Base-by-base conservation (phyloP, 1,139 yeast species). In the Kodamaea sp. region DNA sequence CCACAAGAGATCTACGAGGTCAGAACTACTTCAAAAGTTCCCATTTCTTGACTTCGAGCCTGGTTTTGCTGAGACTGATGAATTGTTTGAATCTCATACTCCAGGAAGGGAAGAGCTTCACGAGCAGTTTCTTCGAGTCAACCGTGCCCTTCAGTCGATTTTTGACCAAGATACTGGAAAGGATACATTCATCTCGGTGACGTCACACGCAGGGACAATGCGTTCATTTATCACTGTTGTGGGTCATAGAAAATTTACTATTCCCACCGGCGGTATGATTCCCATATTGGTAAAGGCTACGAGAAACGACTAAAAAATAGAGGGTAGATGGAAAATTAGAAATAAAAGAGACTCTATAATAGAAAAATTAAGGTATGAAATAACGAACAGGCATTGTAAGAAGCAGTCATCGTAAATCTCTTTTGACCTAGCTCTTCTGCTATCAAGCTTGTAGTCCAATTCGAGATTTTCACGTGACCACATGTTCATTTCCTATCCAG, bases 221-320 rank as follows among this genome's bases (percentile, higher is more conserved):
- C 57, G 80, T 39, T 65, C 77, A 21, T 62, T 79, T 24, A 57
- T 80, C 8, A 63, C 73, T 19, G 84, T 73, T 1, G 50, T 73
- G 22, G 70, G 70, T 2, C 86, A 80, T 50, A 59, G 83, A 35
- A 60, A 61, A 28, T 80, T 77, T 49, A 66, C 78, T 12, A 66
- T 80, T 28, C 70, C 77, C 10, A 78, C 86, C 0, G 87, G 86
- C 0, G 86, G 84, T 4, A 76, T 80, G 78, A 69, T 80, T 16
- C 86, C 86, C 2, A 66, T 79, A 14, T 71, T 79, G 9, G 70
- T 80, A 10, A 73, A 68, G 45, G 76, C 57, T 5, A 58, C 59
- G 9, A 50, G 62, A 41, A 7, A 22, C 24, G 7, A n/a, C 7
- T 22, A 22, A 22, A 22, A 7, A 22, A 22, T 22, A 18, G 21